Conservation (phyloP, 805 yeast species). For the Wickerhamiella hasegawae region DNA sequence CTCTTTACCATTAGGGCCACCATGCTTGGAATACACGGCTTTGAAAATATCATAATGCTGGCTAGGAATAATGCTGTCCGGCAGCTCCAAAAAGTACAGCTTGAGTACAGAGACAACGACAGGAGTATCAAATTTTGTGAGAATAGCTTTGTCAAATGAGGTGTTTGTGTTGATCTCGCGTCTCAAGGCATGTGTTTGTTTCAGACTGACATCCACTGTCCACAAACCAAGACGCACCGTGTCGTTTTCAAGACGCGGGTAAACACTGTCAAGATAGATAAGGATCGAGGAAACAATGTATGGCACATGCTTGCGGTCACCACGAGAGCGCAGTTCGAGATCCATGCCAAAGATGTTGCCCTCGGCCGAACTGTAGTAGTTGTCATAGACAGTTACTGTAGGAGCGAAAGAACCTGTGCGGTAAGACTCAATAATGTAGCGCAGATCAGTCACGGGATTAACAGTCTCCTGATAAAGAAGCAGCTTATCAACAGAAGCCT, state of each 20-base stretch:
- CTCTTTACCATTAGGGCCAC: conserved; percentile 20
- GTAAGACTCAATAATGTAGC: conserved; percentile 48
- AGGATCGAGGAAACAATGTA: conserved; percentile 44
- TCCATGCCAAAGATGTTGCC: conserved; percentile 73
- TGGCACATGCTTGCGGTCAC: conserved; percentile 63
- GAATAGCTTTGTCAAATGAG: conserved; percentile 16
- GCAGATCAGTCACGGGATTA: conserved; percentile 51
- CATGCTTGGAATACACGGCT: conserved; percentile 43
- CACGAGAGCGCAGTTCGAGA: conserved; percentile 49
- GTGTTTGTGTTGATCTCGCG: conserved; percentile 28
- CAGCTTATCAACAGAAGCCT: conserved; percentile 43
- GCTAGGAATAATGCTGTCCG: conserved; percentile 56
- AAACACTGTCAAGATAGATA: conserved; percentile 48
- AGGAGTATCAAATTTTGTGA: conserved; percentile 31
- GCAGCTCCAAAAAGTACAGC: conserved; percentile 61
- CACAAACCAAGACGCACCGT: conserved; percentile 51
- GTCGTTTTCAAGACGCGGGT: conserved; percentile 52
- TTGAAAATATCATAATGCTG: conserved; percentile 51
- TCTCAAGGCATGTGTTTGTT: conserved; percentile 46
- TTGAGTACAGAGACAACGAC: conserved; percentile 54
- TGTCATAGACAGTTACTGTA: conserved; percentile 55
- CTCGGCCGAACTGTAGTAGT: conserved; percentile 52
- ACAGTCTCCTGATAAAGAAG: conserved; percentile 53
- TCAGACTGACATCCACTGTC: conserved; percentile 48
- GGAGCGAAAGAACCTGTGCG: conserved; percentile 66